Evolutionary conservation across 202 grass and related monocot genomes (phyloP), one percentile per base, ranked within the genome.

Genomic region (Panicum hallii): DNA sequence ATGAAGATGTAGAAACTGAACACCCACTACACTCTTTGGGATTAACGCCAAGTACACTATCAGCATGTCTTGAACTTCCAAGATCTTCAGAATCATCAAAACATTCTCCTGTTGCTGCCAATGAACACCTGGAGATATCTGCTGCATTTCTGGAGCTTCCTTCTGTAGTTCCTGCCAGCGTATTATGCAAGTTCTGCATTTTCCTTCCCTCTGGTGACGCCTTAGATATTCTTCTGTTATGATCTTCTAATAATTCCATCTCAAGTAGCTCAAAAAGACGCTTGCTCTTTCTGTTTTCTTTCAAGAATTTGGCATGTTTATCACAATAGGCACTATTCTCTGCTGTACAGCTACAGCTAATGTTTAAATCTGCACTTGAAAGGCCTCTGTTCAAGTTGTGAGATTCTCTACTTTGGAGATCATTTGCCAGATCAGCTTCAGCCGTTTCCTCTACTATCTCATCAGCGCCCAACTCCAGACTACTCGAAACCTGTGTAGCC

Each of bases 181-280:
- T 58, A 75, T 83, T 65, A 56, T 70, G 81, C 38, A 87, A 70
- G 42, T 9, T 66, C 75, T 38, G 71, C 13, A 44, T 69, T 58
- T 77, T 70, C 43, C 14, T 53, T 83, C 57, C 49, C 57, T 80
- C 86, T 44, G 46, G 76, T 77, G 79, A 10, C 8, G 45, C 54
- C 34, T 50, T 84, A 75, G 82, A 74, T 44, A 50, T 40, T 22
- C 19, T 90, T 79, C 54, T 87, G 57, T 85, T 86, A 79, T 78
- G 82, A 75, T 94, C 94, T 83, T 89, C 80, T 30, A 92, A 69
- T 76, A 97, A 77, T 70, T 97, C 94, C 88, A 97, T 90, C 70
- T 91, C 78, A 76, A 97, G 89, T 45, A 97, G 77, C 81, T 97
- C 94, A 64, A 92, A 97, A 81, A 97, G 94, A 16, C 88, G 80